phyloP scores from a whole-genome alignment of 2,329 filamentous ascomycete species.

The Apiospora marii region DNA sequence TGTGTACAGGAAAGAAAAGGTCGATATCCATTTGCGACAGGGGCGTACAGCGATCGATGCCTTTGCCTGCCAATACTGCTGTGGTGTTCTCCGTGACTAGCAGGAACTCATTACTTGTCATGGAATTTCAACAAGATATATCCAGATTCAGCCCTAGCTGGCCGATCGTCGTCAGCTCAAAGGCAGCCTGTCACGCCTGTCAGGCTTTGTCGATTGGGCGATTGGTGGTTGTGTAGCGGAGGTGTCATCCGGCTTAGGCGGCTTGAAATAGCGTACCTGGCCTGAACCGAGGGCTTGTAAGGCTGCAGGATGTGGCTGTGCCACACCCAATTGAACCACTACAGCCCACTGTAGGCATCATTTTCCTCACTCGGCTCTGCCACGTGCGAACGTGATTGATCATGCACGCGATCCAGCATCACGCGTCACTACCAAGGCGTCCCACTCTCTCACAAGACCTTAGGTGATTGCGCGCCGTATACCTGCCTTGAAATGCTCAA shows the following conservation, averaged over 20 bases:
- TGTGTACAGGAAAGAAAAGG: neutral
- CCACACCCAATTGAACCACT: neutral
- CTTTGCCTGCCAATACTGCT: neutral
- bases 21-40: constrained; percentile 11
- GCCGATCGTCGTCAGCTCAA: neutral
- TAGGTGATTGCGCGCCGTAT: neutral
- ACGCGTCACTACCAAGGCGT: constrained; percentile 40
- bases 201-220: constrained; percentile 18
- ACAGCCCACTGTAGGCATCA: constrained; percentile 30
- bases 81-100: neutral
- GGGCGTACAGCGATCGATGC: neutral
- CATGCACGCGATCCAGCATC: constrained; percentile 39
- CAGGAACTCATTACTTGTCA: neutral
- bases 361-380: constrained; percentile 30
- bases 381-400: constrained; percentile 24
- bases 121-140: neutral
- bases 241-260: constrained; percentile 2
- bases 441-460: constrained; percentile 38
- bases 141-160: neutral
- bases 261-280: constrained; percentile 11
- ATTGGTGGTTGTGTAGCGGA: constrained; percentile 15
- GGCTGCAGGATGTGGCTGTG: constrained; percentile 1
- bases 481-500: neutral
- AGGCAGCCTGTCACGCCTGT: constrained; percentile 1
- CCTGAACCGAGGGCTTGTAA: constrained; percentile 11